phyloP scores from a whole-genome alignment of 1,284 basidiomycete species.

The Trametes versicolor region DNA sequence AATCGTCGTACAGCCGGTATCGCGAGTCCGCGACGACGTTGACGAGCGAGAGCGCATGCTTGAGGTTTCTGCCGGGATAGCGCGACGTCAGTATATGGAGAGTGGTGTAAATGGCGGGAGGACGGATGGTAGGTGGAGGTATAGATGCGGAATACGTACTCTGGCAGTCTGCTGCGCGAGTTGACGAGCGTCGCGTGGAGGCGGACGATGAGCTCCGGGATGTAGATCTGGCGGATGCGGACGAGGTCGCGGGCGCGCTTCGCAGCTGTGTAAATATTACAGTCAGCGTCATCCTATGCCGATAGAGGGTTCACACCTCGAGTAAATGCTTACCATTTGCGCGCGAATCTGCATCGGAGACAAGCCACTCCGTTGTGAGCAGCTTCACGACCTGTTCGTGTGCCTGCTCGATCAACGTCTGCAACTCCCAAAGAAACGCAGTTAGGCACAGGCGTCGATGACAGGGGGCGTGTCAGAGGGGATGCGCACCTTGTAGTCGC shows the following conservation, averaged over 20 bases:
- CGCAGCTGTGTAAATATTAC: slow-evolving; percentile 43
- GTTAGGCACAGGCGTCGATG: neutral
- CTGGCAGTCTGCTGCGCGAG: slow-evolving; percentile 71
- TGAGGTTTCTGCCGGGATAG: slow-evolving; percentile 76
- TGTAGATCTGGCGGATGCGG: slow-evolving; percentile 87
- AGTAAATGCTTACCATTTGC: slow-evolving; percentile 48
- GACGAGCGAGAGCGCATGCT: slow-evolving; percentile 78
- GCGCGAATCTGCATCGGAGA: slow-evolving; percentile 57
- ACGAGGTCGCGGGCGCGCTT: slow-evolving; percentile 74
- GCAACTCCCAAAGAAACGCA: slow-evolving; percentile 12
- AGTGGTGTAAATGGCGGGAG: slow-evolving; percentile 4
- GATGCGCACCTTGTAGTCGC: slow-evolving; percentile 65
- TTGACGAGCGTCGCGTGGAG: slow-evolving; percentile 81
- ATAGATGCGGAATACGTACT: slow-evolving; percentile 58
- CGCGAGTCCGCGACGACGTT: slow-evolving; percentile 91
- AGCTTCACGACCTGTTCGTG: slow-evolving; percentile 69
- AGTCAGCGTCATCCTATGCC: neutral
- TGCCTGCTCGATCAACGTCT: slow-evolving; percentile 68
- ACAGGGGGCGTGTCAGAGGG: neutral
- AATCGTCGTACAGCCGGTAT: slow-evolving; percentile 89
- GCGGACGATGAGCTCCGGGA: slow-evolving; percentile 91
- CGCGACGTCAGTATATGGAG: neutral
- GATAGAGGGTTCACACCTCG: neutral
- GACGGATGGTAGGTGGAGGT: neutral
- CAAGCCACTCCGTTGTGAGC: slow-evolving; percentile 81